Evolutionary conservation across 169 alveolate species (phyloP).

Genomic region (Theileria annulata): DNA sequence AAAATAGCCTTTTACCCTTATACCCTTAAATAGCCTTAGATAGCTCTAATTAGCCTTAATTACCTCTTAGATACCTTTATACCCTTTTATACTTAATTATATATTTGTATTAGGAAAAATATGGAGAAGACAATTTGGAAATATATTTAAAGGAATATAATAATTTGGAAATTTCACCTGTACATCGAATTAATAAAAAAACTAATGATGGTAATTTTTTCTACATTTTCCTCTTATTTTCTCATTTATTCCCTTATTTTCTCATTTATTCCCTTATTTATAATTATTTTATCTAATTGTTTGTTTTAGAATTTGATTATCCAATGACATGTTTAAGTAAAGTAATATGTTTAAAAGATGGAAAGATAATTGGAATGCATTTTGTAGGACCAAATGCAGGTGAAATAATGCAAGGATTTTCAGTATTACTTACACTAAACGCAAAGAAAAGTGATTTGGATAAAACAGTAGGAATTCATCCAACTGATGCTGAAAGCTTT

Average conservation of each 20-base stretch:
- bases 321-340: slow-evolving; percentile 89
- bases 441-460: slow-evolving; percentile 89
- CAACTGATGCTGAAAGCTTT: slow-evolving; percentile 95
- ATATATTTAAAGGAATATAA: slow-evolving; percentile 89
- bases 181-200: slow-evolving; percentile 68
- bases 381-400: slow-evolving; percentile 98
- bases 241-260: neutral
- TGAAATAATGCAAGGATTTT: slow-evolving; percentile 95
- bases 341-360: slow-evolving; percentile 87
- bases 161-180: slow-evolving; percentile 84
- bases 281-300: too few relatives aligned
- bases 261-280: neutral
- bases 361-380: slow-evolving; percentile 95
- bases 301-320: slow-evolving; percentile 46
- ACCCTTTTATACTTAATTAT: neutral
- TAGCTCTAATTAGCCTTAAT: neutral
- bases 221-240: too few relatives aligned
- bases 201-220: slow-evolving; percentile 29
- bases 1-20: too few relatives aligned
- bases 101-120: slow-evolving; percentile 29
- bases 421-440: slow-evolving; percentile 92
- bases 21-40: neutral
- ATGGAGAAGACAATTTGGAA: slow-evolving; percentile 81
- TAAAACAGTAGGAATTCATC: slow-evolving; percentile 93
- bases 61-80: neutral